Percentiles rank a stretch among this genome's conserved stretches.
These are phyloP conservation scores for Cladophialophora chaetospira DNA, from an alignment of 2,329 filamentous ascomycete species.

Conservation along the genomic window DNA sequence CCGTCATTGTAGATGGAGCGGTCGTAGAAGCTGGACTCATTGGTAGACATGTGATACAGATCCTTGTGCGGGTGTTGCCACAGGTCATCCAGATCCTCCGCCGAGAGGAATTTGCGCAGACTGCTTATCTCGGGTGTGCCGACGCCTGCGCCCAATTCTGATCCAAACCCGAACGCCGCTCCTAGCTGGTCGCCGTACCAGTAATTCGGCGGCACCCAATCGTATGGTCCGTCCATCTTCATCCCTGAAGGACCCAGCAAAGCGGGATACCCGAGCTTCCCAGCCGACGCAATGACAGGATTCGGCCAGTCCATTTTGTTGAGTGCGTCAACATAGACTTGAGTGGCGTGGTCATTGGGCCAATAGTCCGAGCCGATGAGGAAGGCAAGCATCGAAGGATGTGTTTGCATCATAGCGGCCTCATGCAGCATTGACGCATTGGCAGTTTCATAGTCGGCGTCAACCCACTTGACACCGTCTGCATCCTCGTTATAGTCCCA, in stretches of 20 bases:
- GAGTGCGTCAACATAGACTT: slow-evolving; percentile 56
- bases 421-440: slow-evolving; percentile 61
- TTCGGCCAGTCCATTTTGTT: slow-evolving; percentile 56
- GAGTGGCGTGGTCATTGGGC: slow-evolving; percentile 60
- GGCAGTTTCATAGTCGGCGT: slow-evolving; percentile 58
- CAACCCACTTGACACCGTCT: slow-evolving; percentile 50
- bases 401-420: slow-evolving; percentile 60
- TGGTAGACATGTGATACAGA: slow-evolving; percentile 63
- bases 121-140: slow-evolving; percentile 61
- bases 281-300: slow-evolving; percentile 61
- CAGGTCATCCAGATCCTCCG: slow-evolving; percentile 55
- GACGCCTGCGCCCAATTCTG: slow-evolving; percentile 63
- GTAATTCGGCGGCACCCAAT: slow-evolving; percentile 67
- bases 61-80: slow-evolving; percentile 58
- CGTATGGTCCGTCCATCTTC: slow-evolving; percentile 69
- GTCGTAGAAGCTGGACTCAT: slow-evolving; percentile 57
- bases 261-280: slow-evolving; percentile 56
- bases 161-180: slow-evolving; percentile 65
- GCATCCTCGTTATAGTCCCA: slow-evolving; percentile 64
- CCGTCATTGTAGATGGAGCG: slow-evolving; percentile 61
- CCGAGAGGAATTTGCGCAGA: slow-evolving; percentile 56
- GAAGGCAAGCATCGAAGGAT: slow-evolving; percentile 61
- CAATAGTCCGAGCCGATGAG: slow-evolving; percentile 65
- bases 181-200: slow-evolving; percentile 60
- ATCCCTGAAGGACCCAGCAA: slow-evolving; percentile 59